Evolutionary conservation across 768 basidiomycete genomes (phyloP).

Genomic region (Lactarius hengduanensis): DNA sequence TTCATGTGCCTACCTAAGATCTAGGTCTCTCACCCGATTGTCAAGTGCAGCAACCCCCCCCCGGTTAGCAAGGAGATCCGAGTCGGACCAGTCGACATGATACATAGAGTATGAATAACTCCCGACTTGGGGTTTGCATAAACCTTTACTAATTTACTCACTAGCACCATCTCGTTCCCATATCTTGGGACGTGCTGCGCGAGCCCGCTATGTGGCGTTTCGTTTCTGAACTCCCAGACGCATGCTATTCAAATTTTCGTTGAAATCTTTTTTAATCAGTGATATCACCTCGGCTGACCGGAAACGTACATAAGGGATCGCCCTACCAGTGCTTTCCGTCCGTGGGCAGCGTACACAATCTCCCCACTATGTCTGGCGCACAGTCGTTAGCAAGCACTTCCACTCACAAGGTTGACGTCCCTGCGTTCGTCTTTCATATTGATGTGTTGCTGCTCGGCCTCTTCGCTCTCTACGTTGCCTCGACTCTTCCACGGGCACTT

Average conservation of each 20-base stretch:
- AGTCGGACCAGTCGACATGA: not conserved
- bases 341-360: not conserved
- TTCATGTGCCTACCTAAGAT: not conserved
- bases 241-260: not conserved
- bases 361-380: conserved; percentile 6
- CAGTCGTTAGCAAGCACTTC: not conserved
- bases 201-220: not conserved
- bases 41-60: not conserved
- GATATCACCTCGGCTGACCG: not conserved
- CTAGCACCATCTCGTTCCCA: too few relatives aligned
- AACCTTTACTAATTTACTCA: too few relatives aligned
- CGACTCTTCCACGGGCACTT: conserved; percentile 27
- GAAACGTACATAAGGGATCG: too few relatives aligned
- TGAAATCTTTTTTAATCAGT: not conserved
- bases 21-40: not conserved
- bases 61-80: not conserved
- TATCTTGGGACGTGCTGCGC: not conserved
- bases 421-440: conserved; percentile 22
- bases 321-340: too few relatives aligned
- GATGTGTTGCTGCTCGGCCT: conserved; percentile 18
- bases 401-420: not conserved
- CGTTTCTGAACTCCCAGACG: not conserved
- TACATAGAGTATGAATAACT: too few relatives aligned
- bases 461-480: conserved; percentile 20
- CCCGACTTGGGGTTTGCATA: too few relatives aligned